Percentiles rank a stretch among this genome's conserved stretches.
Conservation (phyloP, 2,329 filamentous ascomycete genomes). For the Fonsecaea pugnacius region DNA sequence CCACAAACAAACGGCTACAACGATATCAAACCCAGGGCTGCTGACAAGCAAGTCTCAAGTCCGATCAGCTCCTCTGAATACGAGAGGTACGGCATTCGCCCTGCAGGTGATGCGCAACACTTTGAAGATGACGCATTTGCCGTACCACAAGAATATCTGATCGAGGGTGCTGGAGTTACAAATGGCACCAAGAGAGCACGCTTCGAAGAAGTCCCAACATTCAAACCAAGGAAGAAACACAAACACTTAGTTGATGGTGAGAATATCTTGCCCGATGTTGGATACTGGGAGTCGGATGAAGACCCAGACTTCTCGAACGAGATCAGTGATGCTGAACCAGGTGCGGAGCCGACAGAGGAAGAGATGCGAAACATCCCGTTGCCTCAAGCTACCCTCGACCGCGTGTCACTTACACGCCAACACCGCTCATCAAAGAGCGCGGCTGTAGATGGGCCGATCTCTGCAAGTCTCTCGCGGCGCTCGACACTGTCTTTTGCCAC, state of each 20-base stretch:
- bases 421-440: not conserved
- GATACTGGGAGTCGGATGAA: slow-evolving; percentile 26
- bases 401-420: slow-evolving; percentile 4
- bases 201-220: slow-evolving; percentile 17
- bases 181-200: slow-evolving; percentile 33
- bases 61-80: slow-evolving; percentile 39
- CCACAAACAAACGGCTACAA: not conserved
- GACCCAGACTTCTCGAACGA: slow-evolving; percentile 26
- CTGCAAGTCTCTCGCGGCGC: slow-evolving; percentile 38
- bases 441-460: slow-evolving; percentile 8
- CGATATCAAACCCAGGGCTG: not conserved
- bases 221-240: slow-evolving; percentile 30
- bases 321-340: not conserved
- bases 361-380: slow-evolving; percentile 10
- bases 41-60: slow-evolving; percentile 11
- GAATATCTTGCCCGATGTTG: slow-evolving; percentile 31
- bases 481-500: slow-evolving; percentile 69
- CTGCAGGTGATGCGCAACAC: slow-evolving; percentile 35
- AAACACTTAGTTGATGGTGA: slow-evolving; percentile 33
- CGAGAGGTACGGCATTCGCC: slow-evolving; percentile 39
- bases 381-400: not conserved
- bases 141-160: slow-evolving; percentile 42
- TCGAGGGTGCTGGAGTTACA: slow-evolving; percentile 29
- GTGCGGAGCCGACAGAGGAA: slow-evolving; percentile 7
- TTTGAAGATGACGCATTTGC: slow-evolving; percentile 43